These are phyloP conservation scores for Sporisorium graminicola DNA, from an alignment of 1,284 basidiomycete species.

Conservation along the genomic window DNA sequence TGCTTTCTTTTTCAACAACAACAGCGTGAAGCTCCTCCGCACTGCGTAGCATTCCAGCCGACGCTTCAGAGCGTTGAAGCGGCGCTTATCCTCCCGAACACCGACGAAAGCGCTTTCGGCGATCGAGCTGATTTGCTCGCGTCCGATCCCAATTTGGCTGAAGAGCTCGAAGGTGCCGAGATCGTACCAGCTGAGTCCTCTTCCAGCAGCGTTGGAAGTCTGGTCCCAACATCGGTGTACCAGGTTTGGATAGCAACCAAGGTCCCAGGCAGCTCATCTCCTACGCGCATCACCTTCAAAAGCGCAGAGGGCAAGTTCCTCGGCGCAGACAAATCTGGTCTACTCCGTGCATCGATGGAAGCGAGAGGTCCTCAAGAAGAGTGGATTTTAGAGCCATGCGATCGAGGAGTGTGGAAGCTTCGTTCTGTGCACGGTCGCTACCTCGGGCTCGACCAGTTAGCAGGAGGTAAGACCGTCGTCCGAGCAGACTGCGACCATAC, in stretches of 20 bases:
- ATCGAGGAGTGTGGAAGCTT: slow-evolving; percentile 15
- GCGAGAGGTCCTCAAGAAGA: slow-evolving; percentile 64
- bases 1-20: slow-evolving; percentile 41
- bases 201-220: slow-evolving; percentile 4
- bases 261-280: slow-evolving; percentile 32
- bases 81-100: slow-evolving; percentile 10
- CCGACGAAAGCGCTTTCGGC: slow-evolving; percentile 3
- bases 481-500: slow-evolving; percentile 46
- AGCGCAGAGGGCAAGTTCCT: slow-evolving; percentile 61
- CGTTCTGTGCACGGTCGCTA: slow-evolving; percentile 53
- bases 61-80: slow-evolving; percentile 46
- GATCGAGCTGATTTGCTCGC: slow-evolving; percentile 25
- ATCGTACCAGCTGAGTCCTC: slow-evolving; percentile 18
- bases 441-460: slow-evolving; percentile 45
- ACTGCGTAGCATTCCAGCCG: slow-evolving; percentile 39
- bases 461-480: slow-evolving; percentile 44
- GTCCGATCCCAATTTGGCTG: slow-evolving; percentile 30
- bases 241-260: slow-evolving; percentile 63
- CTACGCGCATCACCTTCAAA: slow-evolving; percentile 54
- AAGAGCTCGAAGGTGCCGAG: slow-evolving; percentile 42
- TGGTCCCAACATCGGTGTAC: slow-evolving; percentile 51
- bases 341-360: slow-evolving; percentile 47
- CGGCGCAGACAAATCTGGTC: slow-evolving; percentile 50
- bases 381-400: slow-evolving; percentile 40
- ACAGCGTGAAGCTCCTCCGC: not conserved